phyloP scores from a whole-genome alignment of 768 basidiomycete genomes.

The Tephrocybe sp. region DNA sequence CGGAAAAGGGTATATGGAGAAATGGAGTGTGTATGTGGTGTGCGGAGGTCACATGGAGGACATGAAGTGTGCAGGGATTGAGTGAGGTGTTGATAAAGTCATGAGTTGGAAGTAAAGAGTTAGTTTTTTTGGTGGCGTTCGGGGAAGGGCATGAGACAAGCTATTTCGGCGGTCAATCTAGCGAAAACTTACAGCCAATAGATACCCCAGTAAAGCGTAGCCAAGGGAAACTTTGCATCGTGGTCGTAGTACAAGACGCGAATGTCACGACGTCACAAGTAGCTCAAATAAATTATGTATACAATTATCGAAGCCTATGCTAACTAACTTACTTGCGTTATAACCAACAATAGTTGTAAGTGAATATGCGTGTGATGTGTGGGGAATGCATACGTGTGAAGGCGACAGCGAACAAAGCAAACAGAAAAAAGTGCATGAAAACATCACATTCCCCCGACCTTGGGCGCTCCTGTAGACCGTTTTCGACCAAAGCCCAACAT shows the following conservation, averaged over 20 bases:
- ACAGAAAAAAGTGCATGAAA: not conserved
- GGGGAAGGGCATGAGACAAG: slow-evolving; percentile 4
- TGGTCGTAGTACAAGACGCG: slow-evolving; percentile 4
- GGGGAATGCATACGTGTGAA: not conserved
- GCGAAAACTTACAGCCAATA: slow-evolving; percentile 43
- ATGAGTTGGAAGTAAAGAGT: too few relatives aligned
- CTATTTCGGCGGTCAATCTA: slow-evolving; percentile 5
- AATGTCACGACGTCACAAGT: slow-evolving; percentile 5
- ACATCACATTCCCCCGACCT: slow-evolving; percentile 14
- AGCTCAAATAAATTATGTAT: not conserved
- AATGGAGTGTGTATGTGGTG: not conserved
- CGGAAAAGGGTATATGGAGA: slow-evolving; percentile 8
- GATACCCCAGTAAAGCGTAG: slow-evolving; percentile 46
- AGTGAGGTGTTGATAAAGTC: slow-evolving; percentile 2
- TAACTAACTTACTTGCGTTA: not conserved
- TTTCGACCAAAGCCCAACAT: slow-evolving; percentile 42
- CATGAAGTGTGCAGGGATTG: not conserved
- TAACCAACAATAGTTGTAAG: not conserved
- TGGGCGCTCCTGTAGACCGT: slow-evolving; percentile 21
- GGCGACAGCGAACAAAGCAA: slow-evolving; percentile 6
- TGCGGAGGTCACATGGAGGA: slow-evolving; percentile 11
- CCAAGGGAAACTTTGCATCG: slow-evolving; percentile 58
- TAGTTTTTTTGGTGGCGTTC: not conserved
- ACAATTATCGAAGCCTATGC: not conserved
- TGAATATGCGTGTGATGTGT: not conserved